Conservation (phyloP, 1,139 yeast species). For the Kurtzmaniella natalensis region DNA sequence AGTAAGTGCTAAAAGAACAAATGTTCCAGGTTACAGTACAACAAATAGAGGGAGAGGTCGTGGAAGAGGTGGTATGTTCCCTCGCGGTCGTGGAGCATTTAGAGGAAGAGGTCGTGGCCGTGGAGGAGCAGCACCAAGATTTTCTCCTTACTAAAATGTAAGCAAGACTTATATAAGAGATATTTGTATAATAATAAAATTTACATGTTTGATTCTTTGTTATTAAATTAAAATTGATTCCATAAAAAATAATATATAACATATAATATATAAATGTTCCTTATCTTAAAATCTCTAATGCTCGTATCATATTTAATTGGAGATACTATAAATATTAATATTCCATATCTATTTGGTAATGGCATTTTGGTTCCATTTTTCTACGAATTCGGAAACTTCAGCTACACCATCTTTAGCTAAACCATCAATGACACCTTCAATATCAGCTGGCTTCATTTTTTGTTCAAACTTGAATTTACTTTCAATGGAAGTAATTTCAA, state of each 20-base stretch:
- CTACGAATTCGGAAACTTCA: conserved; percentile 20
- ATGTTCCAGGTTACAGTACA: conserved; percentile 60
- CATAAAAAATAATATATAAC: too few species aligned
- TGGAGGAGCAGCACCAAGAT: conserved; percentile 21
- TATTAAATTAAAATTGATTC: too few species aligned
- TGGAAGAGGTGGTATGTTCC: conserved; percentile 28
- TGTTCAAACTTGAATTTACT: conserved; percentile 65
- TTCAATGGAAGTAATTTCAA: conserved; percentile 47
- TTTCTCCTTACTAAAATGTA: conserved; percentile 12
- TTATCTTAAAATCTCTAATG: too few species aligned
- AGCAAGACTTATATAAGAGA: too few species aligned
- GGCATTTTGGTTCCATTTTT: conserved; percentile 17
- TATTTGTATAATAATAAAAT: too few species aligned
- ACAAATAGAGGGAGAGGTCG: conserved; percentile 43
- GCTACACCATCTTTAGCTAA: conserved; percentile 24
- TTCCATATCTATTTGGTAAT: too few species aligned
- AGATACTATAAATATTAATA: too few species aligned
- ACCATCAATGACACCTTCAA: conserved; percentile 52
- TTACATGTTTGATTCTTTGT: too few species aligned
- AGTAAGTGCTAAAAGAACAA: conserved; percentile 75
- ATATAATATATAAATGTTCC: too few species aligned
- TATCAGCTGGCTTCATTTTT: conserved; percentile 38
- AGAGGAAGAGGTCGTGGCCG: conserved; percentile 20
- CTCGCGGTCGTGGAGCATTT: conserved; percentile 18
- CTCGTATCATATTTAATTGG: too few species aligned